Percentiles rank a stretch among this genome's conserved stretches.
Evolutionary conservation across 768 basidiomycete species (phyloP).

Genomic region (Chalciporus chontae): DNA sequence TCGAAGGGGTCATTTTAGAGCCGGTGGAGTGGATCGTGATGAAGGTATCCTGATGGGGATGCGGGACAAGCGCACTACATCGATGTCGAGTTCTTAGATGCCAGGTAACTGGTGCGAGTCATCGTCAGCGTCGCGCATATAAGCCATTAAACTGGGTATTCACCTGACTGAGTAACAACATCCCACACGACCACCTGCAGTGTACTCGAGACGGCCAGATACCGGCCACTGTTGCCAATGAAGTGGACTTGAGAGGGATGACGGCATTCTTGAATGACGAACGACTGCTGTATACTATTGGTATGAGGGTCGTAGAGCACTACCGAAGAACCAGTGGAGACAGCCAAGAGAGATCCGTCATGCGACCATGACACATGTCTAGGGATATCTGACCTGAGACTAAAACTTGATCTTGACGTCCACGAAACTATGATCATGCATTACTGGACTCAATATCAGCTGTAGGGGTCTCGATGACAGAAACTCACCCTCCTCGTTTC

Average conservation of each 20-base stretch:
- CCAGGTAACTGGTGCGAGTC: slow-evolving; percentile 54
- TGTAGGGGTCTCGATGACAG: background rate
- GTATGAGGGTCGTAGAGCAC: slow-evolving; percentile 72
- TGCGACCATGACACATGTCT: slow-evolving; percentile 71
- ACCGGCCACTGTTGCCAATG: slow-evolving; percentile 68
- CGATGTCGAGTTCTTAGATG: slow-evolving; percentile 36
- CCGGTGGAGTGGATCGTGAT: slow-evolving; percentile 46
- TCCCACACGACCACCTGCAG: slow-evolving; percentile 69
- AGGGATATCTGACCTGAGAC: slow-evolving; percentile 66
- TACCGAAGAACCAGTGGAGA: slow-evolving; percentile 63
- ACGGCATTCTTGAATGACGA: slow-evolving; percentile 55
- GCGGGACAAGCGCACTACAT: slow-evolving; percentile 49
- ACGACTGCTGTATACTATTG: slow-evolving; percentile 54
- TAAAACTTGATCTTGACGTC: slow-evolving; percentile 72
- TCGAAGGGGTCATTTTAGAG: slow-evolving; percentile 33
- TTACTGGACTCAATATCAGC: background rate
- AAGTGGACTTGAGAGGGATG: slow-evolving; percentile 51
- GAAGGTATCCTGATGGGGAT: slow-evolving; percentile 56
- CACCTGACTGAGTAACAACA: slow-evolving; percentile 59
- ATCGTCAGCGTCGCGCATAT: background rate
- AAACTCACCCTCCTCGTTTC: slow-evolving; percentile 49
- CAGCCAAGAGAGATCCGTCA: slow-evolving; percentile 82
- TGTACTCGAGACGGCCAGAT: slow-evolving; percentile 52
- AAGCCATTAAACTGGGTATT: slow-evolving; percentile 19
- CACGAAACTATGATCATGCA: slow-evolving; percentile 46